Conservation (phyloP, 208 protist genomes). For the Borovskyia barvae region DNA sequence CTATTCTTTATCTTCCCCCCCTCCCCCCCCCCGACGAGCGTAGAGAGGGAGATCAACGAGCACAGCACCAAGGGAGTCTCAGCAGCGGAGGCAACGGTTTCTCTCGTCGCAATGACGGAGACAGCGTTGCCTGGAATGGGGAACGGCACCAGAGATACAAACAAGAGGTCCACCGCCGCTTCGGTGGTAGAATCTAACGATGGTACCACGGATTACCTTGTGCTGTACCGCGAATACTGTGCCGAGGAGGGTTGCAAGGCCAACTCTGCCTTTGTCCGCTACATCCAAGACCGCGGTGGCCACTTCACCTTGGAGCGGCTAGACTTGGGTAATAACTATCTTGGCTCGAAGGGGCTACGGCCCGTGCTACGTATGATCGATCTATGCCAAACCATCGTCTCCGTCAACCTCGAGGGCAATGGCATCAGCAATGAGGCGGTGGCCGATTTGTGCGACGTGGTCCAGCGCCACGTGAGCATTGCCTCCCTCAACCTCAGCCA, state of each 20-base stretch:
- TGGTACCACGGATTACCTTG: constrained; percentile 32
- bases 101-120: background rate
- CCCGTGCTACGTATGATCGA: constrained; percentile 84
- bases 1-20: too few species aligned
- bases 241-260: constrained; percentile 67
- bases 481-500: constrained; percentile 59
- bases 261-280: constrained; percentile 79
- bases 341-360: constrained; percentile 82
- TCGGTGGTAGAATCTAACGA: background rate
- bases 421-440: constrained; percentile 83
- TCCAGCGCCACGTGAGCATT: constrained; percentile 70
- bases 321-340: constrained; percentile 75
- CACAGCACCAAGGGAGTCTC: background rate
- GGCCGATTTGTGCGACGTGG: constrained; percentile 51
- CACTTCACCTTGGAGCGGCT: constrained; percentile 41
- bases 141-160: too few species aligned
- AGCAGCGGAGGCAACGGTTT: background rate
- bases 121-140: background rate
- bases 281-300: constrained; percentile 38
- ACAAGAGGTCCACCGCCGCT: constrained; percentile 3
- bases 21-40: too few species aligned
- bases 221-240: constrained; percentile 77
- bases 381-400: constrained; percentile 70
- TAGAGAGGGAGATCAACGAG: too few species aligned
- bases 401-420: constrained; percentile 80